A percentile compares a stretch with the other conserved stretches of the same genome.
Conservation (phyloP, 225 moss, liverwort and hornwort genomes). For the Climacium dendroides region DNA sequence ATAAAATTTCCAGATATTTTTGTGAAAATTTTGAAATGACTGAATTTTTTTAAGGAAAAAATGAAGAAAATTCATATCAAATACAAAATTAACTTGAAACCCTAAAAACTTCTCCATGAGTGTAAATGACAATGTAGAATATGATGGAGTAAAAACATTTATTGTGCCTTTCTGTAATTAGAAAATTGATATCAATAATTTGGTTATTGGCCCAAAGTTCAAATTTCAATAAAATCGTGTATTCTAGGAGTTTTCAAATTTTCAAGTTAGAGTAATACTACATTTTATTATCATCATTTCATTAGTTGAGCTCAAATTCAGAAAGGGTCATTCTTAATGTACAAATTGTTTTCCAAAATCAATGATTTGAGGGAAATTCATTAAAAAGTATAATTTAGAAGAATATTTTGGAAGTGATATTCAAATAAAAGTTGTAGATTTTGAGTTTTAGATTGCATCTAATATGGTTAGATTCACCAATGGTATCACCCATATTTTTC, state of each 20-base stretch:
- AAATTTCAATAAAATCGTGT: neutral
- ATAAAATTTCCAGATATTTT: neutral
- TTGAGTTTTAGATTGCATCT: too few relatives aligned
- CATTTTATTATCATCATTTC: fast-evolving
- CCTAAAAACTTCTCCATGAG: neutral
- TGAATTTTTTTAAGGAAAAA: neutral
- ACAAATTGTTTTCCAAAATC: too few relatives aligned
- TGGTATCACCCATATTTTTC: too few relatives aligned
- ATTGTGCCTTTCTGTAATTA: neutral
- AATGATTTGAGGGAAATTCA: too few relatives aligned
- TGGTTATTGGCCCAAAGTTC: neutral
- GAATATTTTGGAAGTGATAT: too few relatives aligned
- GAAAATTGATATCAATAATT: neutral
- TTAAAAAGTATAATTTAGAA: too few relatives aligned
- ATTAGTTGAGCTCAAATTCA: neutral
- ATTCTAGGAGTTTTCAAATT: neutral
- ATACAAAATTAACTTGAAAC: neutral
- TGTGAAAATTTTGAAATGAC: neutral
- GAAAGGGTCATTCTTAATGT: neutral
- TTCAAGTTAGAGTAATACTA: neutral
- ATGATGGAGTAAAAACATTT: neutral
- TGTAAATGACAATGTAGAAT: too few relatives aligned
- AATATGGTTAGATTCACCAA: too few relatives aligned
- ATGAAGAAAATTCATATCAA: neutral
- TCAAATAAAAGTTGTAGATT: too few relatives aligned